Base-by-base conservation (phyloP, 352 stramenopile species). In the Phytophthora agathidicida region DNA sequence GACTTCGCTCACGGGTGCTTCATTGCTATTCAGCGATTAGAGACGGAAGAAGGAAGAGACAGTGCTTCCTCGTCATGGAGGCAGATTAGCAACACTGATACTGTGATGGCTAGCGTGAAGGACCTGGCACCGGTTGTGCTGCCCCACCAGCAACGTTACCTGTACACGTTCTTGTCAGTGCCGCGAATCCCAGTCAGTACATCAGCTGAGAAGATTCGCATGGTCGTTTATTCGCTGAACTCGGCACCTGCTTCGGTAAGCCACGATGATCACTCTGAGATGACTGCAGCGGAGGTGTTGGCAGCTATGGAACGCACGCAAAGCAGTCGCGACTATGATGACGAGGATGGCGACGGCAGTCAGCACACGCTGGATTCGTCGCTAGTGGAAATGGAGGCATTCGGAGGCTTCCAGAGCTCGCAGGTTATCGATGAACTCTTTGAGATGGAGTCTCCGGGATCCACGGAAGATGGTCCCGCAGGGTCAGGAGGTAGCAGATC, bases 91-190 rank as follows among this genome's bases (percentile, higher is more conserved):
- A 93, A 92, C 49, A 94, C 85, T 0, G 85, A 94, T 52, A 94
- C 85, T 5, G 81, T 93, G 6, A 71, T 80, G 48, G 78, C 81
- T 17, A 66, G 68, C n/a, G 63, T 65, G 26, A 92, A 88, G 45
- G 79, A 90, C 17, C 14, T 61, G n/a, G 46, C 61, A 9, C 42
- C 57, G 5, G 23, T 53, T 14, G 41, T 58, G 7, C 37, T 59
- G n/a, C 56, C 64, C 7, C 38, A 66, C 20, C 73, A 64, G 30
- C 77, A 75, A 16, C 75, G 80, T 3, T 86, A 86, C 24, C 46
- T 90, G 31, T 94, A 94, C 60, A 89, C 83, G 32, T 94, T 94
- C 65, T 64, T 94, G 59, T 77, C 83, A 1, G 85, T 94, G n/a
- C 85, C 85, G 13, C 80, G 83, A 1, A 91, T 94, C 9, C 75